Conservation (phyloP, 176 grass and related monocot genomes). For the Triticum turgidum region DNA sequence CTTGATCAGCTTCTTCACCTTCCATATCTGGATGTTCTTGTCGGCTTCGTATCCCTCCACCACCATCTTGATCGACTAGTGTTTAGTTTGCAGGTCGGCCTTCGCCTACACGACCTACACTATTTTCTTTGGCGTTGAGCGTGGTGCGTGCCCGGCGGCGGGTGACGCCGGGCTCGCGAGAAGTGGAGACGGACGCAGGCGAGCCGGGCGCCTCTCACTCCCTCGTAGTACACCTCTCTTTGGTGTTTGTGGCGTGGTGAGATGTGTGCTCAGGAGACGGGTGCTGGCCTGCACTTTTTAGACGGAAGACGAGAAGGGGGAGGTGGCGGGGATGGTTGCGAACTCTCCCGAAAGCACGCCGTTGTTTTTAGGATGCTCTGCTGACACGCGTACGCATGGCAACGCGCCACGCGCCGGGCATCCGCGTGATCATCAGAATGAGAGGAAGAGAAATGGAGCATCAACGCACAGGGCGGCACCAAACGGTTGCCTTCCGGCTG, state of each 20-base stretch:
- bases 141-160: slow-evolving; percentile 16
- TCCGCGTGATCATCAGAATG: not conserved
- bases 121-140: not conserved
- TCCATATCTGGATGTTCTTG: slow-evolving; percentile 64
- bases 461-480: not conserved
- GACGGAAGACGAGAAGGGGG: not conserved
- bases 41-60: slow-evolving; percentile 41
- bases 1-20: slow-evolving; percentile 65
- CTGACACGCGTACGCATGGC: not conserved
- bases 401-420: not conserved
- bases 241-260: not conserved
- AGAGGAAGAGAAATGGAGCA: not conserved
- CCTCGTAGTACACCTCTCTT: not conserved
- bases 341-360: slow-evolving; percentile 26
- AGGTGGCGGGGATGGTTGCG: not conserved
- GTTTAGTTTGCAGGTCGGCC: not conserved
- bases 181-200: not conserved
- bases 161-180: not conserved
- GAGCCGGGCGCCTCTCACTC: not conserved
- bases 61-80: slow-evolving; percentile 26
- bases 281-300: not conserved
- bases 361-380: not conserved
- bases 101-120: slow-evolving; percentile 18
- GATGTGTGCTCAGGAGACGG: not conserved
- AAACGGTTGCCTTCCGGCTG: not conserved